Base-by-base conservation (phyloP, 192 early-diverging fungal species). In the Mortierella hygrophila region DNA sequence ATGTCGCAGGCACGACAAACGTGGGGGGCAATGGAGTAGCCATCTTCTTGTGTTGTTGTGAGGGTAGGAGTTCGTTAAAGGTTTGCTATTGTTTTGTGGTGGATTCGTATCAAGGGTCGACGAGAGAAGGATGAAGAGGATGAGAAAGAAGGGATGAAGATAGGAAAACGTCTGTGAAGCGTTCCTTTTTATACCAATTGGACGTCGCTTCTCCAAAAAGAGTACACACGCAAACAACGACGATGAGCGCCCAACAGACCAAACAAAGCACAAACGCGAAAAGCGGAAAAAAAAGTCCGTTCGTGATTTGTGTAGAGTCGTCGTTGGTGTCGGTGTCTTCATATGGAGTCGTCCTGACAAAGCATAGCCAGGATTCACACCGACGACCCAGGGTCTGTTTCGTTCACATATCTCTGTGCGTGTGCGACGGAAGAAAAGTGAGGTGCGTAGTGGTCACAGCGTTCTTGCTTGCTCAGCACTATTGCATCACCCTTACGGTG, bases 21-120 rank as follows among this genome's bases (percentile, higher is more conserved):
- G 79, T 40, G 20, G 84, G 84, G 5, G 84, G 84, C n/a, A 86
- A 79, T 29, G 84, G 84, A 20, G 84, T 81, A 38, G 84, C 84
- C 84, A 86, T 86, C 10, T 6, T 16, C 47, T 46, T 9, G 44
- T 57, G 37, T 79, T 54, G 40, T 16, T 74, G 71, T 65, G 0
- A 41, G 75, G 37, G 55, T 13, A 38, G 13, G 13, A 29, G 20
- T 5, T 26, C 3, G 55, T 57, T 57, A 57, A 3, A 26, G 37
- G 4, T 46, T 72, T 72, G 70, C 41, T 7, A 11, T 11, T 73
- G 72, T 29, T 47, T 29, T 26, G 21, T 29, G 29, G 18, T 52
- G 11, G 11, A 26, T 65, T 32, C 60, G 26, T 65, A 32, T 65
- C 29, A 32, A 65, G 7, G 7, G 1, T 10, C 21, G 35, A 71